These are phyloP conservation scores for Hippophae tibetana DNA, from an alignment of 306 rosid genomes.

Conservation along the genomic window DNA sequence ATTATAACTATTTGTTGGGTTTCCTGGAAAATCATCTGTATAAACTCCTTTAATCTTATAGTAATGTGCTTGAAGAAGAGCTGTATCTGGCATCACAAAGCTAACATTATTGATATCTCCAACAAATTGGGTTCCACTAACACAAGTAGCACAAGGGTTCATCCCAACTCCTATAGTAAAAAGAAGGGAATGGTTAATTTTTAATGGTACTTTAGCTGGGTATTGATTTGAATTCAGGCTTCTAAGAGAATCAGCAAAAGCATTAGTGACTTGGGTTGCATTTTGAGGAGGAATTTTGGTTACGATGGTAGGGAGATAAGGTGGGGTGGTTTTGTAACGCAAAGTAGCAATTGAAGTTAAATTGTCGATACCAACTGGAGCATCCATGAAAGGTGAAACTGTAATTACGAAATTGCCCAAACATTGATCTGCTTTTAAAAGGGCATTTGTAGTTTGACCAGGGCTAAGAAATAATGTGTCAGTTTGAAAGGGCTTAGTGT, in stretches of 20 bases:
- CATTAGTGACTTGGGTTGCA: slow-evolving; percentile 36
- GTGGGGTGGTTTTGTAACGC: slow-evolving; percentile 41
- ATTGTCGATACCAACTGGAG: slow-evolving; percentile 57
- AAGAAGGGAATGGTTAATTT: slow-evolving; percentile 43
- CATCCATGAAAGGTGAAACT: slow-evolving; percentile 67
- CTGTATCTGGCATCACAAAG: slow-evolving; percentile 40
- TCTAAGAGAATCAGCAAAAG: slow-evolving; percentile 39
- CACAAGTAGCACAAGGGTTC: slow-evolving; percentile 44
- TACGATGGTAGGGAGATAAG: slow-evolving; percentile 21
- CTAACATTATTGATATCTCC: slow-evolving; percentile 47
- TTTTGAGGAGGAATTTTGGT: slow-evolving; percentile 50
- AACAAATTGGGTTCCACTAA: slow-evolving; percentile 29
- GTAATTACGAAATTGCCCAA: slow-evolving; percentile 55
- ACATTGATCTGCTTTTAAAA: slow-evolving; percentile 29
- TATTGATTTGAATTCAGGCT: slow-evolving; percentile 57
- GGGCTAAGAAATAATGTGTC: slow-evolving; percentile 55
- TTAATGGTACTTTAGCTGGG: slow-evolving; percentile 49
- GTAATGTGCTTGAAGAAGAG: slow-evolving; percentile 76
- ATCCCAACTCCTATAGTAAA: slow-evolving; percentile 45
- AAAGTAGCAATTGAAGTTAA: slow-evolving; percentile 38
- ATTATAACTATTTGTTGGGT: slow-evolving; percentile 40
- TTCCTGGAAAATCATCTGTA: slow-evolving; percentile 55
- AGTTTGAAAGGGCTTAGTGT: slow-evolving; percentile 55
- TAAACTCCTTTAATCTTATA: slow-evolving; percentile 40
- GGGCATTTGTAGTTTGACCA: slow-evolving; percentile 73